Evolutionary conservation across 1,284 basidiomycete species (phyloP), one percentile per base, ranked within the genome.

Genomic region (Trichosporon asahii): DNA sequence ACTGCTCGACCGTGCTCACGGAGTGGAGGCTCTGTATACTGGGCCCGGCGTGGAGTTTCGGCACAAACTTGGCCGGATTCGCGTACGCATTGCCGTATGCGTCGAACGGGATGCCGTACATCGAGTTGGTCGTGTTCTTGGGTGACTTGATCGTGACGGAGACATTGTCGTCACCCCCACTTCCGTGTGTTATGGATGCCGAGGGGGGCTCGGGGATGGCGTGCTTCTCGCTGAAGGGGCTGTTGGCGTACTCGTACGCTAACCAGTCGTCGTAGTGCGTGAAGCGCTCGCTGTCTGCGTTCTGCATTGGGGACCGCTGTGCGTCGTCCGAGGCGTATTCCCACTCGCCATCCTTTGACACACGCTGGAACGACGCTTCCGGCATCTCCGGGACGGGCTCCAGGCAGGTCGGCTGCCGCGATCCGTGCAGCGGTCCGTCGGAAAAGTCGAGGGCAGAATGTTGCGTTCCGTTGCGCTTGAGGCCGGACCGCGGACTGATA

Each of bases 391-490:
- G 57, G 15, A 61, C 57, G 7, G 57, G 15, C 15, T 61, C 57
- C 3, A 61, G 57, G 57, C 31, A 60, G 12, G 55, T 33, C 57
- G 57, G 29, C 57, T 33, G 29, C 5, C 57, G 27, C 27, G 57
- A 61, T 18, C 57, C 25, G 53, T 29, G 40, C 2, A 73, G 46
- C 0, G 72, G 72, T 8, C 66, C 72, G 49, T 73, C 72, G 55
- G 67, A 67, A 35, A 73, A 73, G 67, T 70, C 69, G 21, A 73
- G 63, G 0, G 69, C 72, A 3, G 69, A 70, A 66, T 70, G 69
- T 7, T 64, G 35, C 15, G 72, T 73, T 1, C 72, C 72, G 18
- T 46, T 70, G 37, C 72, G 72, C 46, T 68, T 66, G 33, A 70
- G 69, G 23, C 61, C 29, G 66, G 57, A n/a, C 15, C 57, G 57